Evolutionary conservation across 306 rosid genomes (phyloP).

Genomic region (Myrica gale): DNA sequence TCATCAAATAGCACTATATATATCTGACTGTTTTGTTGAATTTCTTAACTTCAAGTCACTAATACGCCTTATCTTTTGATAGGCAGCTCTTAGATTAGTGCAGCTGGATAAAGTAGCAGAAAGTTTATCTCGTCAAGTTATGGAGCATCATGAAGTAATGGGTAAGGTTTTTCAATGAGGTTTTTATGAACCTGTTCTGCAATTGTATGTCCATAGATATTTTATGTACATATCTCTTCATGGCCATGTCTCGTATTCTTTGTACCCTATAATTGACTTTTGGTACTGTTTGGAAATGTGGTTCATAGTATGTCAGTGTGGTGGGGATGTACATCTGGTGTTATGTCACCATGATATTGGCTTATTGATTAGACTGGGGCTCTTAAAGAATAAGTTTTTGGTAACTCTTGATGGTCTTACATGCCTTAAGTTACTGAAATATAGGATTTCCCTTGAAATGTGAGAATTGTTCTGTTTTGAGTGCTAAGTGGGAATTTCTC

Average conservation of each 20-base stretch:
- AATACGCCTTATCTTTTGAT: conserved; percentile 9
- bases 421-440: neutral
- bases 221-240: neutral
- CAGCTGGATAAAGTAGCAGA: conserved; percentile 95
- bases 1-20: neutral
- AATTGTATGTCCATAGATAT: neutral
- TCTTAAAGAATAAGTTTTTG: too few relatives aligned
- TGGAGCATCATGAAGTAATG: conserved; percentile 99
- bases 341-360: neutral
- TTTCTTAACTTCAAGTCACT: conserved; percentile 11
- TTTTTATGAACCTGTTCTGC: neutral
- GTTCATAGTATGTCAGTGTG: neutral
- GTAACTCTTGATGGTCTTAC: neutral
- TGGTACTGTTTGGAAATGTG: neutral
- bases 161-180: conserved; percentile 56
- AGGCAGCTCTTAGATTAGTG: conserved; percentile 88
- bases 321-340: neutral
- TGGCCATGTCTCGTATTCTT: neutral
- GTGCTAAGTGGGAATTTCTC: neutral
- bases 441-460: neutral
- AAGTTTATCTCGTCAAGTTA: conserved; percentile 76
- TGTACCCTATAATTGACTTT: neutral
- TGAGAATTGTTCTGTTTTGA: neutral
- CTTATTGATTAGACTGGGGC: neutral
- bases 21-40: neutral